Evolutionary conservation across 306 rosid species (phyloP), one percentile per base, ranked within the genome.

Genomic region (Trifolium repens): DNA sequence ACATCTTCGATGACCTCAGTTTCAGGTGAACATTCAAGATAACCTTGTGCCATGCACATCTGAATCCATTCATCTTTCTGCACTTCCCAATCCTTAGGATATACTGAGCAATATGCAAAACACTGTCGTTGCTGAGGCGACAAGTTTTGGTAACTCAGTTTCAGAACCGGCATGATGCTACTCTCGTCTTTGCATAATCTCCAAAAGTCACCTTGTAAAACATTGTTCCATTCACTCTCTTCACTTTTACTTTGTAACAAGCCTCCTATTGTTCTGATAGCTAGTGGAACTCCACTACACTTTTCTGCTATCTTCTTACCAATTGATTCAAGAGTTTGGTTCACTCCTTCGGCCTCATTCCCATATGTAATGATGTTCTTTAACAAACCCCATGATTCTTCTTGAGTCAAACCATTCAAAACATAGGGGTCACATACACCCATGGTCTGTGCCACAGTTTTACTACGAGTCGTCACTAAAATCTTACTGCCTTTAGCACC

Each of bases 171-270:
- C 67, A 71, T 55, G 22, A 71, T 54, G 32, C 40, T 71, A 40
- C 14, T 32, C 5, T 39, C 53, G 0, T 55, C 66, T 13, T 71
- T 22, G 19, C 66, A 39, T 13, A 19, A 19, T 13, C 11, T 71
- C 52, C 53, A 55, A 13, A 71, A 59, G 2, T 71, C 76, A 13
- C 66, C 76, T 11, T 71, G 53, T 2, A 71, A 71, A 11, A 71
- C 54, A 12, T 61, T 11, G 24, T 11, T 60, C 40, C 66, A 60
- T 60, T 60, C 66, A 2, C 40, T 27, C 2, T 60, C 42, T 27
- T 30, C 10, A 9, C 26, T 39, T 22, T 54, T 55, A 59, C 22
- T 5, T 7, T 71, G 76, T 5, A 71, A 71, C 44, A 71, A 1
- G 30, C 66, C 76, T 12, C 66, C 40, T 13, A 60, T 4, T 27